Evolutionary conservation across 495 filamentous ascomycete genomes (phyloP).

Genomic region (Lophiostoma macrostomum): DNA sequence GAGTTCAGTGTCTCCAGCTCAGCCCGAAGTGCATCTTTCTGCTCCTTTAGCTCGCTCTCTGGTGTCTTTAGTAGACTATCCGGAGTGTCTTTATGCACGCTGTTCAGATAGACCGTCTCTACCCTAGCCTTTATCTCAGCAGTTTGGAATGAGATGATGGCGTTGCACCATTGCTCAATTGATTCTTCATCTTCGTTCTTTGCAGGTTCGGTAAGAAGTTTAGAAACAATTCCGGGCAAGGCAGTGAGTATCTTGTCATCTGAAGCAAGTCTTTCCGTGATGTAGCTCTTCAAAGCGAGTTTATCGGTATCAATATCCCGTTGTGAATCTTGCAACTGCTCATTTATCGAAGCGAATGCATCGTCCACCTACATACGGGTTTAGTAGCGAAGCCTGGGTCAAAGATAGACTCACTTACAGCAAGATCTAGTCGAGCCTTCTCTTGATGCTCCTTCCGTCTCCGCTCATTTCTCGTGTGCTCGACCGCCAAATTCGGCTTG

Average conservation of each 20-base stretch:
- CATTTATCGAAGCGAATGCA: constrained; percentile 27
- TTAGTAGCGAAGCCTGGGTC: too few relatives aligned
- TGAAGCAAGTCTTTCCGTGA: constrained; percentile 34
- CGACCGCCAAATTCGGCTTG: constrained; percentile 22
- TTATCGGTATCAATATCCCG: constrained; percentile 27
- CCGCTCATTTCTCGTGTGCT: constrained; percentile 28
- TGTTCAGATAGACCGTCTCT: constrained; percentile 25
- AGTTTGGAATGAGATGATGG: constrained; percentile 32
- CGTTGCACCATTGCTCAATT: constrained; percentile 38
- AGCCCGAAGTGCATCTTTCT: constrained; percentile 32
- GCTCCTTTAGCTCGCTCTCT: constrained; percentile 9
- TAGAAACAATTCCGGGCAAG: constrained; percentile 37
- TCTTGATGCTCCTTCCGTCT: constrained; percentile 34
- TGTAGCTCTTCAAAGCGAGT: constrained; percentile 13
- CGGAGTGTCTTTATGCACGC: constrained; percentile 1
- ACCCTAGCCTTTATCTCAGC: constrained; percentile 35
- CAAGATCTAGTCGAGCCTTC: constrained; percentile 35
- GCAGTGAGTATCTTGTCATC: constrained; percentile 39
- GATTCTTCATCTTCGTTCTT: constrained; percentile 20
- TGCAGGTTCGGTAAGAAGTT: constrained; percentile 18
- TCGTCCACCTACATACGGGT: constrained; percentile 35
- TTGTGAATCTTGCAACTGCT: constrained; percentile 24
- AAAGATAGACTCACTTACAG: constrained; percentile 9
- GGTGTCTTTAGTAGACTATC: not conserved
- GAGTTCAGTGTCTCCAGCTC: constrained; percentile 34